phyloP scores from a whole-genome alignment of 371 early-diverging fungal species.

The Mortierella sp. region DNA sequence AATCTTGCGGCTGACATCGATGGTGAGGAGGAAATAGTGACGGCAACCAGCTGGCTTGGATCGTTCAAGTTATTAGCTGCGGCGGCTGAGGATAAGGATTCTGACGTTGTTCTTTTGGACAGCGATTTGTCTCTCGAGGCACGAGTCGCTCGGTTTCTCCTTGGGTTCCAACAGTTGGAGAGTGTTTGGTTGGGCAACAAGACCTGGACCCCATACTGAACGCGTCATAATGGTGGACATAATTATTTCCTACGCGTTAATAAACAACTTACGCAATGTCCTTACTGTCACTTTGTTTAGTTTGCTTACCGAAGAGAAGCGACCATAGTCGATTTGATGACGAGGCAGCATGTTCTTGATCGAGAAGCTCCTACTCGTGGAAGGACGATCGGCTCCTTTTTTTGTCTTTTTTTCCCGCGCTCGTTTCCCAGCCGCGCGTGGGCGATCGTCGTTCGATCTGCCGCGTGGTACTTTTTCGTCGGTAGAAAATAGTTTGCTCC shows the following conservation, averaged over 20 bases:
- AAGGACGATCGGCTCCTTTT: not conserved
- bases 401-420: not conserved
- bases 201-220: not conserved
- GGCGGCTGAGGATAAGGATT: too few relatives aligned
- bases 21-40: too few relatives aligned
- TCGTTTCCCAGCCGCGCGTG: not conserved
- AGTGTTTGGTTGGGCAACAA: not conserved
- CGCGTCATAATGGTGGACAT: not conserved
- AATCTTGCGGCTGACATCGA: not conserved
- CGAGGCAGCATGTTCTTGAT: not conserved
- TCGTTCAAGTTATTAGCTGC: not conserved
- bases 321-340: too few relatives aligned
- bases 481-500: too few relatives aligned
- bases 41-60: too few relatives aligned
- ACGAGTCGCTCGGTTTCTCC: constrained; percentile 1
- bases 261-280: too few relatives aligned
- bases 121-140: not conserved
- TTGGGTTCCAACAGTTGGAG: not conserved
- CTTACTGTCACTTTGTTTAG: too few relatives aligned
- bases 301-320: too few relatives aligned
- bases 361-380: not conserved
- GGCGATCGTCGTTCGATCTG: not conserved
- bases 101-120: not conserved
- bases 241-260: too few relatives aligned
- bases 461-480: too few relatives aligned